phyloP scores from a whole-genome alignment of 2,329 filamentous ascomycete species.

The Chaetomiaceae sp. region DNA sequence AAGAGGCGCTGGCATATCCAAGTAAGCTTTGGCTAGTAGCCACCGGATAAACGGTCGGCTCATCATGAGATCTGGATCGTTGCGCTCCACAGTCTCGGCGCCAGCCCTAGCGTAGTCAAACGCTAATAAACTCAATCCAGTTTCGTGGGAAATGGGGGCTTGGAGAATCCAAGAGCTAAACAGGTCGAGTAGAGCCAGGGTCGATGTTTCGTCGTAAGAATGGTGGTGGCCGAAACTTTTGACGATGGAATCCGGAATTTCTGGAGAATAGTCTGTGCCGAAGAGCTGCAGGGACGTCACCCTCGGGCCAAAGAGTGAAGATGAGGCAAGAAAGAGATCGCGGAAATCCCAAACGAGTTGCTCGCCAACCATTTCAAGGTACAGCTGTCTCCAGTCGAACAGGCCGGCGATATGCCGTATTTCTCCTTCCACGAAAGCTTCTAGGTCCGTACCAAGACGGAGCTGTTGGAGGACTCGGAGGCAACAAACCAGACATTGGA shows the following conservation, averaged over 20 bases:
- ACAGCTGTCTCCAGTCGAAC: conserved; percentile 13
- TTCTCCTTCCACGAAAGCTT: background rate
- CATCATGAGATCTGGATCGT: conserved; percentile 13
- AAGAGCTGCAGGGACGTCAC: conserved; percentile 1
- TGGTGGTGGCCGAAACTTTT: conserved; percentile 13
- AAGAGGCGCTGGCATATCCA: conserved; percentile 3
- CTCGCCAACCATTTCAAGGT: conserved; percentile 9
- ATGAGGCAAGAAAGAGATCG: conserved; percentile 13
- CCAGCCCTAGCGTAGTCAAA: conserved; percentile 5
- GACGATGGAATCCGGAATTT: conserved; percentile 3
- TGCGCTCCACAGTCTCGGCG: background rate
- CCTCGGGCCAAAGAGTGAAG: conserved; percentile 10
- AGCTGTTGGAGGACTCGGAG: background rate
- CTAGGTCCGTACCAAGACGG: too few species aligned
- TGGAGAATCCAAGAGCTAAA: conserved; percentile 16
- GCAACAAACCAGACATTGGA: conserved; percentile 12
- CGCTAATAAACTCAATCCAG: too few species aligned
- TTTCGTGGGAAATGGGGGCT: too few species aligned
- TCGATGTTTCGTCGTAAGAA: conserved; percentile 10
- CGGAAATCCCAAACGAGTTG: conserved; percentile 20
- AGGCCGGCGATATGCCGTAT: background rate
- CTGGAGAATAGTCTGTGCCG: background rate
- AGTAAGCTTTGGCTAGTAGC: conserved; percentile 13
- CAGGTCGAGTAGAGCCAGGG: conserved; percentile 18
- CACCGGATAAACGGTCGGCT: conserved; percentile 18